Evolutionary conservation across 345 rosid genomes (phyloP).

Genomic region (Viola odorata): DNA sequence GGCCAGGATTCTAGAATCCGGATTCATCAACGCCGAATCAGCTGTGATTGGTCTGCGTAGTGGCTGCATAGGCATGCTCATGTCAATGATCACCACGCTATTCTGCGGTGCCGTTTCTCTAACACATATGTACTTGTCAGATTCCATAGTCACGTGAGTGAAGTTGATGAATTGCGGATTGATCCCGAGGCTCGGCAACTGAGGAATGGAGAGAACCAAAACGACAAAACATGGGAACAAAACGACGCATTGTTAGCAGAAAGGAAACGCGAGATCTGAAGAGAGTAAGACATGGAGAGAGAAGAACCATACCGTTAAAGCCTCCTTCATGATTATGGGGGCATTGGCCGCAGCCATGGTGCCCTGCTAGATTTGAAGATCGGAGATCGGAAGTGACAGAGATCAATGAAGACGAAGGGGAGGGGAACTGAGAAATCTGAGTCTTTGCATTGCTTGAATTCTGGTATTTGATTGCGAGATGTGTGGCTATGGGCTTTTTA

Average conservation of each 20-base stretch:
- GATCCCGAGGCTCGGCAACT: slow-evolving; percentile 78
- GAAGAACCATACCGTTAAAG: slow-evolving; percentile 7
- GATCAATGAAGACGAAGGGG: background rate
- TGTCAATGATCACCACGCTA: slow-evolving; percentile 66
- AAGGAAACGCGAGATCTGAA: slow-evolving; percentile 30
- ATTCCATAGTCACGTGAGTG: slow-evolving; percentile 73
- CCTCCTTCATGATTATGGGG: slow-evolving; percentile 16
- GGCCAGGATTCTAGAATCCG: slow-evolving; percentile 69
- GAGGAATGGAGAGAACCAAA: slow-evolving; percentile 10
- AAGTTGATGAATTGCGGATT: slow-evolving; percentile 66
- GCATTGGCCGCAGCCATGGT: slow-evolving; percentile 18
- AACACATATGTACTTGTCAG: slow-evolving; percentile 74
- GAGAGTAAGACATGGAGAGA: background rate
- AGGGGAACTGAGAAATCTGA: background rate
- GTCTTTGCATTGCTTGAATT: too few relatives aligned
- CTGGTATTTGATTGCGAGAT: too few relatives aligned
- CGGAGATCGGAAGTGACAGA: background rate
- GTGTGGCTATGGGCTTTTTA: too few relatives aligned
- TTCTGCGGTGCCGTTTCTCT: slow-evolving; percentile 73
- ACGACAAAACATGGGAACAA: background rate
- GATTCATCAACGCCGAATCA: slow-evolving; percentile 73
- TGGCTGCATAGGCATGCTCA: slow-evolving; percentile 79
- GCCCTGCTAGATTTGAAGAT: slow-evolving; percentile 6
- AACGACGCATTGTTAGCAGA: background rate
- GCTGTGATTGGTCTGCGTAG: slow-evolving; percentile 73